These are phyloP conservation scores for Termitomyces heimii DNA, from an alignment of 768 basidiomycete genomes.

Conservation along the genomic window DNA sequence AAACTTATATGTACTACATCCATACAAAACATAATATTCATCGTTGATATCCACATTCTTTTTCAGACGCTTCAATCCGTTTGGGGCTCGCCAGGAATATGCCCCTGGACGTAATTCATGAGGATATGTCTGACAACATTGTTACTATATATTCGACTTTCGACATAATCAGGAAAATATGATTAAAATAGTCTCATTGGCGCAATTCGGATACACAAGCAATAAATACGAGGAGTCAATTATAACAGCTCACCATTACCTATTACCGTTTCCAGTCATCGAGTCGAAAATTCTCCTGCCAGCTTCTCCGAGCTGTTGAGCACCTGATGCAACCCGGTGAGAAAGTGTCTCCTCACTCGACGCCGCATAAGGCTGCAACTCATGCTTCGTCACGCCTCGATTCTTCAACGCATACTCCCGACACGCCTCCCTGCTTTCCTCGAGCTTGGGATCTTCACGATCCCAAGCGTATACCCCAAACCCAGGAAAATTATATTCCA, in stretches of 20 bases:
- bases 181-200: not conserved
- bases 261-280: not conserved
- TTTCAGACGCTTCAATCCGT: not conserved
- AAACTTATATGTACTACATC: not conserved
- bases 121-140: no score
- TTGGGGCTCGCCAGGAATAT: no score
- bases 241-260: no score
- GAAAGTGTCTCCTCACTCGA: constrained; percentile 51
- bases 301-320: constrained; percentile 8
- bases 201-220: not conserved
- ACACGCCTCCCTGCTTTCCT: constrained; percentile 59
- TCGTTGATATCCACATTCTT: not conserved
- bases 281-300: not conserved
- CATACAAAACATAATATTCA: not conserved
- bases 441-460: constrained; percentile 48
- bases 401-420: constrained; percentile 55
- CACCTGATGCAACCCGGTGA: constrained; percentile 15
- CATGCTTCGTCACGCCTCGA: constrained; percentile 54
- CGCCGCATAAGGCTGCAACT: constrained; percentile 56
- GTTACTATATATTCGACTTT: not conserved
- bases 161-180: not conserved
- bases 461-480: constrained; percentile 51
- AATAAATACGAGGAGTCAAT: not conserved
- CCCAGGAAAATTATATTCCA: constrained; percentile 70
- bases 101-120: no score